Base-by-base conservation (phyloP, 208 protist genomes). In the Acanthamoeba comandoni region DNA sequence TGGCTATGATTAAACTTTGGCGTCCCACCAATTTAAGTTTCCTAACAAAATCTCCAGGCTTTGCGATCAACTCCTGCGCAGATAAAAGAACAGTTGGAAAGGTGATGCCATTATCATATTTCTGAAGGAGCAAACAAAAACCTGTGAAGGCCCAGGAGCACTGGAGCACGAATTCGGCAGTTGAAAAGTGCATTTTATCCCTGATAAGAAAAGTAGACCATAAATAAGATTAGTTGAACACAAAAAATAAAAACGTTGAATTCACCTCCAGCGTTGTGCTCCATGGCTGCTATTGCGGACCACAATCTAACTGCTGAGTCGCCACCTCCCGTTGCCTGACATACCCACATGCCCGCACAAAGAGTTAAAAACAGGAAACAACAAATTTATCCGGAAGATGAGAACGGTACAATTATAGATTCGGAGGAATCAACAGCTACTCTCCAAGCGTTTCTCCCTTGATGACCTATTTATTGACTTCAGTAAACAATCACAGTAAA, bases 281-380 rank as follows among this genome's bases (percentile, higher is more conserved):
- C 19, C 2, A 87, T 69, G 24, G 55, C 55, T 43, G 79, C 26
- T 0, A 71, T 48, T 31, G 70, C 2, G 0, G 79, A 87, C 79
- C 79, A 87, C 55, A 87, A 17, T 1, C 79, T 53, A 4, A 87
- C 52, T 2, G 58, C 52, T 13, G 58, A 15, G 31, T 87, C 79
- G 2, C 3, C 79, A 51, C 79, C 79, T 12, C 79, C 79, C 19
- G 79, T 87, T n/a, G 31, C 79, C 79, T 87, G 57, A n/a, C n/a
- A n/a, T n/a, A n/a, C n/a, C n/a, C n/a, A n/a, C n/a, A n/a, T n/a
- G n/a, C n/a, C n/a, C n/a, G n/a, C n/a, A n/a, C n/a, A n/a, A n/a
- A n/a, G n/a, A 17, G 51, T 31, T 8, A 9, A n/a, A 22, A 49
- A 2, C 13, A 9, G 12, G n/a, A 22, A 57, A 85, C 31, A 43